Percentiles rank a stretch among this genome's conserved stretches.
Evolutionary conservation across 495 filamentous ascomycete genomes (phyloP).

Genomic region (Cercophora scortea): DNA sequence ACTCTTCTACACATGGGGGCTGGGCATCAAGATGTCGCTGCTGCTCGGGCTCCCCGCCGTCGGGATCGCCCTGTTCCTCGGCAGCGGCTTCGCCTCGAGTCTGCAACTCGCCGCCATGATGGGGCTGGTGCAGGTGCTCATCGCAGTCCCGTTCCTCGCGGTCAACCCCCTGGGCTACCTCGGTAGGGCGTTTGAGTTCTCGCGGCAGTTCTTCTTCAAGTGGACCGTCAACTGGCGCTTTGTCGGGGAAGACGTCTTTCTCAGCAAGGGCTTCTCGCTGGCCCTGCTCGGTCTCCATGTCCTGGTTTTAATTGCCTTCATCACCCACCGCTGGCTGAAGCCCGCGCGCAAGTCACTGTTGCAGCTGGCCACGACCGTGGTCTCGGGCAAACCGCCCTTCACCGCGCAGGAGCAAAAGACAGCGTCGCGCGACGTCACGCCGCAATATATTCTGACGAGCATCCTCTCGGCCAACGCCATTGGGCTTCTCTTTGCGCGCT

Average conservation of each 20-base stretch:
- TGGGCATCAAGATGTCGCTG: constrained; percentile 92
- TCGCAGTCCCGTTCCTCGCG: constrained; percentile 71
- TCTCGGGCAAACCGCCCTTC: constrained; percentile 47
- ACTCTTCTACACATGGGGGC: constrained; percentile 62
- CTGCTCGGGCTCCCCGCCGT: constrained; percentile 76
- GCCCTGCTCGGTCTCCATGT: constrained; percentile 61
- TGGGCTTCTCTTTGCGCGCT: constrained; percentile 84
- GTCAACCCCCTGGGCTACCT: constrained; percentile 64
- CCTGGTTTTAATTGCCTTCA: constrained; percentile 56
- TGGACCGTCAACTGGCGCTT: constrained; percentile 99
- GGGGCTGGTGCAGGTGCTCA: constrained; percentile 62
- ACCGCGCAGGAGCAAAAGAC: constrained; percentile 41
- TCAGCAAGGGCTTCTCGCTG: constrained; percentile 66
- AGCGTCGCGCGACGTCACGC: constrained; percentile 53
- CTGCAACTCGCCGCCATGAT: constrained; percentile 63
- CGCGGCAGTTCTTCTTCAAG: constrained; percentile 83
- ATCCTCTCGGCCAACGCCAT: constrained; percentile 74
- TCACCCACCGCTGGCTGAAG: constrained; percentile 39
- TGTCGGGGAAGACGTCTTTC: constrained; percentile 70
- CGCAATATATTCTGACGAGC: constrained; percentile 66
- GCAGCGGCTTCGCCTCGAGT: constrained; percentile 52
- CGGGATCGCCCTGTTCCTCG: constrained; percentile 62
- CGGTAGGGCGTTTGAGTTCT: constrained; percentile 77
- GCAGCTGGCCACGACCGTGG: constrained; percentile 43
- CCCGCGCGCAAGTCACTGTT: constrained; percentile 37